Conservation (phyloP, 2,329 filamentous ascomycete genomes). For the Elsinoe arachidis region DNA sequence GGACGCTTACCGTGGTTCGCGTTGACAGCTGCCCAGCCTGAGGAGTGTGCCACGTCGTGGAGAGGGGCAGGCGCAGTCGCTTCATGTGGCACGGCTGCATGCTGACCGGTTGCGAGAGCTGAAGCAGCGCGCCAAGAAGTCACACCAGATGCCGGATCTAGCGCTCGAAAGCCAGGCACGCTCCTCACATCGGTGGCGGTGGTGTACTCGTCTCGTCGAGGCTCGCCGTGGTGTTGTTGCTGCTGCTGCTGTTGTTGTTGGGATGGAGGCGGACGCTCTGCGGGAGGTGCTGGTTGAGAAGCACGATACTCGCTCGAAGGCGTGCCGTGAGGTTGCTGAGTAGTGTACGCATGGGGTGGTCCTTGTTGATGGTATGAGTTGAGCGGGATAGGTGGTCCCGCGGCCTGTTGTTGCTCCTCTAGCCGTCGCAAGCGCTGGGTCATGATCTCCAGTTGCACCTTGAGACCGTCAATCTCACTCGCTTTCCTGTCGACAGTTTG, state of each 20-base stretch:
- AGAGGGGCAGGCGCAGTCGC: slow-evolving; percentile 15
- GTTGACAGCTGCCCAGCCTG: slow-evolving; percentile 39
- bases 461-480: slow-evolving; percentile 39
- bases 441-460: slow-evolving; percentile 40
- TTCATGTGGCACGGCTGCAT: slow-evolving; percentile 17
- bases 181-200: background rate
- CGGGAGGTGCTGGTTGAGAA: background rate
- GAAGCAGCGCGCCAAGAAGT: slow-evolving; percentile 17
- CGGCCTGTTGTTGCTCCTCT: slow-evolving; percentile 20
- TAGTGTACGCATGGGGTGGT: slow-evolving; percentile 15
- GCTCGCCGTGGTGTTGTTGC: slow-evolving; percentile 20
- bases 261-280: background rate
- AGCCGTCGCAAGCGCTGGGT: slow-evolving; percentile 36
- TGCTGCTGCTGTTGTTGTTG: slow-evolving; percentile 10
- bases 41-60: slow-evolving; percentile 20
- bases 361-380: slow-evolving; percentile 18
- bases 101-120: slow-evolving; percentile 12
- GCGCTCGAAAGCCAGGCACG: slow-evolving; percentile 15
- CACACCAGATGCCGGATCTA: slow-evolving; percentile 13
- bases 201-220: slow-evolving; percentile 20
- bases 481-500: slow-evolving; percentile 34
- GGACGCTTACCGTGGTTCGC: slow-evolving; percentile 33
- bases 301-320: slow-evolving; percentile 13
- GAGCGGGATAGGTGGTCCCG: slow-evolving; percentile 18
- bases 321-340: slow-evolving; percentile 13